A percentile compares a stretch with the other conserved stretches of the same genome.
These are phyloP conservation scores for Elaphomyces granulatus DNA, from an alignment of 495 filamentous ascomycete species.

Conservation along the genomic window DNA sequence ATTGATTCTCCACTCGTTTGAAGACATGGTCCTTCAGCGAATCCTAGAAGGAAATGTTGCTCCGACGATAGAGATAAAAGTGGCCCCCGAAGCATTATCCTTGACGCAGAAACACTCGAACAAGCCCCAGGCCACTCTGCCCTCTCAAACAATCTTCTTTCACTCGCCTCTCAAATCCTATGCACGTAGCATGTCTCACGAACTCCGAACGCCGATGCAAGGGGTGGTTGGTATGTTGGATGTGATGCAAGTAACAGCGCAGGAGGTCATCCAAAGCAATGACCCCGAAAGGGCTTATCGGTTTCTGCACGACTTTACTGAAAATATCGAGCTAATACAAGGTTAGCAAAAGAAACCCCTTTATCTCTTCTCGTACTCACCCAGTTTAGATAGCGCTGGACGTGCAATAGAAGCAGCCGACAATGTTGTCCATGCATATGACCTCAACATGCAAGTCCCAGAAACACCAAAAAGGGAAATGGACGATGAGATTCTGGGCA, in stretches of 20 bases:
- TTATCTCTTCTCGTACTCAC: slow-evolving; percentile 21
- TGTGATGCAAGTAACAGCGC: slow-evolving; percentile 68
- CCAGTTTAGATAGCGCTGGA: slow-evolving; percentile 67
- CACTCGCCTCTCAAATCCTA: slow-evolving; percentile 60
- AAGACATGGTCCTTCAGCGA: slow-evolving; percentile 52
- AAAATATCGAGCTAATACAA: slow-evolving; percentile 67
- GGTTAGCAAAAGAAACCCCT: too few relatives aligned
- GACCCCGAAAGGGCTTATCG: slow-evolving; percentile 33
- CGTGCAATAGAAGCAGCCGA: slow-evolving; percentile 70
- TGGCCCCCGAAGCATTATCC: slow-evolving; percentile 16
- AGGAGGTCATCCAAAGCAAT: slow-evolving; percentile 49
- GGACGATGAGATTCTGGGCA: slow-evolving; percentile 20
- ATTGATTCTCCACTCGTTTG: slow-evolving; percentile 60
- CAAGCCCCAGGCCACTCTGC: slow-evolving; percentile 31
- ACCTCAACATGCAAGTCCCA: slow-evolving; percentile 71
- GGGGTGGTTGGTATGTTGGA: slow-evolving; percentile 76
- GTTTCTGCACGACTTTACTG: slow-evolving; percentile 50
- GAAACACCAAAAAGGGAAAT: slow-evolving; percentile 37
- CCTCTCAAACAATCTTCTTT: slow-evolving; percentile 9
- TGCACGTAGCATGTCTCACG: slow-evolving; percentile 64
- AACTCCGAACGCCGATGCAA: slow-evolving; percentile 73
- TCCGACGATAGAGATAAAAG: slow-evolving; percentile 18
- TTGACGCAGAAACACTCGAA: slow-evolving; percentile 5
- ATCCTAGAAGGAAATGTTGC: slow-evolving; percentile 33
- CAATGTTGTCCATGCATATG: slow-evolving; percentile 79